Evolutionary conservation across 805 yeast genomes (phyloP), one percentile per base, ranked within the genome.

Genomic region (Candida saitoana): DNA sequence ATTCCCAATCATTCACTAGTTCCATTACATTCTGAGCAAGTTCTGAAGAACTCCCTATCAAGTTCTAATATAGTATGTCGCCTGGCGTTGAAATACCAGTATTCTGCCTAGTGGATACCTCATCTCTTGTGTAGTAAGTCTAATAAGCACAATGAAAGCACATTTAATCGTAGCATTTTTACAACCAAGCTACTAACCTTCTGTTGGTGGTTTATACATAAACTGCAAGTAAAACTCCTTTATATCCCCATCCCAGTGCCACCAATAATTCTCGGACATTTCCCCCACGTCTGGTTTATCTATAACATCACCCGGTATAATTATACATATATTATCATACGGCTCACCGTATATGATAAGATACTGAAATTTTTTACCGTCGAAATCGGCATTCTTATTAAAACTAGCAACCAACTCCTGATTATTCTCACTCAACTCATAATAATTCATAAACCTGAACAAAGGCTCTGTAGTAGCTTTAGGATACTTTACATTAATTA

Each of bases 331-430:
- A 44, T 82, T 87, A 46, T 88, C 91, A 59, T 87, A 93, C 1
- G 97, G 97, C 57, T 88, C 96, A 2, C 84, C 93, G n/a, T 89
- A 81, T 0, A 90, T 63, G 8, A 90, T 80, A 48, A 93, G 52
- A 57, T 82, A 90, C 61, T 85, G 95, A 60, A 57, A 79, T 7
- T 69, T 65, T 31, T 67, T 62, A 39, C 63, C 54, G n/a, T 54
- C 58, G 6, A 44, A 20, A 5, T 49, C 56, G 9, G 51, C 59
- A 11, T 39, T 44, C 7, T 49, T 54, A 2, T 40, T 44, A 25
- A 59, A 49, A 17, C 69, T 65, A 2, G 47, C 49, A 4, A 47
- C 44, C 16, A 14, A 29, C 18, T 71, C 67, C 24, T 73, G 66
- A 39, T 77, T 78, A 43, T 63, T 63, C 5, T 50, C 34, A 16